Evolutionary conservation across 179 eudicot genomes (phyloP).

Genomic region (Sideroxylon spinosum): DNA sequence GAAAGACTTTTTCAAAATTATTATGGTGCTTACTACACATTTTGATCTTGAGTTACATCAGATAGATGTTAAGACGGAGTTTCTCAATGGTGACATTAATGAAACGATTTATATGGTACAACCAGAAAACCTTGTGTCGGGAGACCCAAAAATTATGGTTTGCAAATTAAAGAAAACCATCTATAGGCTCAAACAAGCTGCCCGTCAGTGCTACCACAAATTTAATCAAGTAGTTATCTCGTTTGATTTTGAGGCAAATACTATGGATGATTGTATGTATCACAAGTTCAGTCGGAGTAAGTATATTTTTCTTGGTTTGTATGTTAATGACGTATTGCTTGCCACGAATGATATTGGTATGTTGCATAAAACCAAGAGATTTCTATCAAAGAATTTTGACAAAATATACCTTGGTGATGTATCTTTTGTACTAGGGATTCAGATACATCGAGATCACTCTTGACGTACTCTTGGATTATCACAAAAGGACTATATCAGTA

Average conservation of each 20-base stretch:
- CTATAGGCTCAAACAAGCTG: neutral
- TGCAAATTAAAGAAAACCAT: neutral
- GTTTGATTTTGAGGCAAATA: neutral
- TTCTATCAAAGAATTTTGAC: neutral
- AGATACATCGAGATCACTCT: neutral
- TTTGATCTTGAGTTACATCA: conserved; percentile 1
- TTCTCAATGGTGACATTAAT: neutral
- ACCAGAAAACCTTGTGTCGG: neutral
- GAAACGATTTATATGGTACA: neutral
- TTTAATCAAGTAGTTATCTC: no score
- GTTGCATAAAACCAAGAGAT: neutral
- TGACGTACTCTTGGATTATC: neutral
- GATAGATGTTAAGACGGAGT: neutral
- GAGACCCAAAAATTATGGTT: neutral
- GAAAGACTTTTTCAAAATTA: no score
- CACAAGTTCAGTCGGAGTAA: neutral
- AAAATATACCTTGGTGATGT: neutral
- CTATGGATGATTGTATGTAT: neutral
- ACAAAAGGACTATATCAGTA: neutral
- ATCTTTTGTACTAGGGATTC: neutral
- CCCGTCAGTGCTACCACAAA: neutral
- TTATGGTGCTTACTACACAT: neutral
- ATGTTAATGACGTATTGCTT: neutral
- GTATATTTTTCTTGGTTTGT: neutral
- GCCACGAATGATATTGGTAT: neutral